Percentiles rank a stretch among this genome's conserved stretches.
Evolutionary conservation across 148 eudicot genomes (phyloP).

Genomic region (Persicaria tinctoria): DNA sequence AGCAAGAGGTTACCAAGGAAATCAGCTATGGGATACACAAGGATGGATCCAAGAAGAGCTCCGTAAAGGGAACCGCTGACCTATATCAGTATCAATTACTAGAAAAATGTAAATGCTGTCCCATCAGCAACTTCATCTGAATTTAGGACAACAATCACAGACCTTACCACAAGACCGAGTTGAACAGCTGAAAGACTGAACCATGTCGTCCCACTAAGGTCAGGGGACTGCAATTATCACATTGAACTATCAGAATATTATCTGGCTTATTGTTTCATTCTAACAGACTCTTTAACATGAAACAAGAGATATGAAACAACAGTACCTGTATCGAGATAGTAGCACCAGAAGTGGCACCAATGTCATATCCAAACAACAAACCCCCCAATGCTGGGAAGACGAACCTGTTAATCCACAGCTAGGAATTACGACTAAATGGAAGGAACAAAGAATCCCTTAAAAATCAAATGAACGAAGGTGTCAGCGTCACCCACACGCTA

Average conservation of each 20-base stretch:
- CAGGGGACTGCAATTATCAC: conserved; percentile 63
- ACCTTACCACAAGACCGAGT: conserved; percentile 86
- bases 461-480: not conserved
- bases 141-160: conserved; percentile 3
- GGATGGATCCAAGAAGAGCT: conserved; percentile 90
- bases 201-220: conserved; percentile 95
- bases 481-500: not conserved
- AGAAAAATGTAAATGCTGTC: conserved; percentile 13
- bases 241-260: not conserved
- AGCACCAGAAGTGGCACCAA: conserved; percentile 99
- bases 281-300: not conserved
- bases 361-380: conserved; percentile 88
- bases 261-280: not conserved
- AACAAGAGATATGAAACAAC: not conserved
- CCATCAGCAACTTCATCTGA: not conserved
- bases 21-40: conserved; percentile 84
- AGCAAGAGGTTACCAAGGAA: conserved; percentile 59
- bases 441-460: not conserved
- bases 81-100: conserved; percentile 31
- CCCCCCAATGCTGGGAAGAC: conserved; percentile 95
- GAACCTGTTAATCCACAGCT: conserved; percentile 47
- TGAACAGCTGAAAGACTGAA: conserved; percentile 85
- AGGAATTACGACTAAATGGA: not conserved
- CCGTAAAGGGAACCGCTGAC: conserved; percentile 96
- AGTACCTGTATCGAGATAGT: conserved; percentile 83